Evolutionary conservation across 1,139 yeast genomes (phyloP).

Genomic region (Candida sanyaensis): DNA sequence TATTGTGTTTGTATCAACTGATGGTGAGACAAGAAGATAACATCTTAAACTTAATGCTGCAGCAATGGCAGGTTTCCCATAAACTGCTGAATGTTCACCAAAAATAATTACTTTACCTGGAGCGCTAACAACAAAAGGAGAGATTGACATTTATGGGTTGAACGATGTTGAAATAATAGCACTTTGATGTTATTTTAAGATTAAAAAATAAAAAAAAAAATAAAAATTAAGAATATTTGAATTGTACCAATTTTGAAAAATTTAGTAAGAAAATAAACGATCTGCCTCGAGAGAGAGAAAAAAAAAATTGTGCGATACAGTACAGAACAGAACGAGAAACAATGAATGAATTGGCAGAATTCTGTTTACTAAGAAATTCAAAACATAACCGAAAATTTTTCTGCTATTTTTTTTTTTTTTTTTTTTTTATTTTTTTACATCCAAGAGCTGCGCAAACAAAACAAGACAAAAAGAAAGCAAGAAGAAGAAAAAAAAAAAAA

Average conservation of each 20-base stretch:
- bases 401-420: neutral
- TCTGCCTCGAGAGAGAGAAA: neutral
- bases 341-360: neutral
- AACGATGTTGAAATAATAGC: too few relatives aligned
- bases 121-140: slow-evolving; percentile 77
- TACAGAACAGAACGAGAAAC: neutral
- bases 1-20: slow-evolving; percentile 39
- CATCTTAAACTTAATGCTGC: slow-evolving; percentile 85
- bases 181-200: too few relatives aligned
- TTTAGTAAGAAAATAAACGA: neutral
- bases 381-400: neutral
- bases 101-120: slow-evolving; percentile 96
- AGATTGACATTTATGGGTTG: neutral
- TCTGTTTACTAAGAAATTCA: neutral
- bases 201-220: too few relatives aligned
- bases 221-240: too few relatives aligned
- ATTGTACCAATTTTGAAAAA: neutral
- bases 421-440: too few relatives aligned
- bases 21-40: slow-evolving; percentile 62
- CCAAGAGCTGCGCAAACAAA: neutral
- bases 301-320: neutral
- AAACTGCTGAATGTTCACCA: slow-evolving; percentile 97
- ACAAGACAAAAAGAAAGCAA: too few relatives aligned
- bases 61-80: slow-evolving; percentile 89
- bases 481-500: neutral